Evolutionary conservation across 108 stramenopile genomes (phyloP).

Genomic region (Skeletonema marinoi): DNA sequence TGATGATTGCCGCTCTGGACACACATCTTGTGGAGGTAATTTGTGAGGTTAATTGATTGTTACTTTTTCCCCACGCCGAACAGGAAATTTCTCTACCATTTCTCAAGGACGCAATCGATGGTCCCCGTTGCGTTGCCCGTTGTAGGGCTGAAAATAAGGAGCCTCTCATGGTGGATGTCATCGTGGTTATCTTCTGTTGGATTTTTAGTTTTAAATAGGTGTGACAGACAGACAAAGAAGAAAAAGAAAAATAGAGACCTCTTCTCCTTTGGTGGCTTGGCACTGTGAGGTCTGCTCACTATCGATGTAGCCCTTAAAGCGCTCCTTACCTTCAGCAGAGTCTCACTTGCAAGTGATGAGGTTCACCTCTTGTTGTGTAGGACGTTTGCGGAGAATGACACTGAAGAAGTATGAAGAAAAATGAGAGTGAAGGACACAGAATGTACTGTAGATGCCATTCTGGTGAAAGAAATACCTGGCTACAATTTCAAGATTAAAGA

Average conservation of each 20-base stretch:
- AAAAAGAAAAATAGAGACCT: too few relatives aligned
- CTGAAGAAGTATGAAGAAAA: neutral
- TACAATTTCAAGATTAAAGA: too few relatives aligned
- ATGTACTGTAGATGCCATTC: too few relatives aligned
- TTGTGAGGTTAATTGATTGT: neutral
- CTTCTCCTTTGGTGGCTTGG: too few relatives aligned
- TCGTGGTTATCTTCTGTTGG: neutral
- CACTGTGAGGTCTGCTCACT: too few relatives aligned
- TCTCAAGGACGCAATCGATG: neutral
- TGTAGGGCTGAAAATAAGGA: neutral
- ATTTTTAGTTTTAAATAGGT: too few relatives aligned
- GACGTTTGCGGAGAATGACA: too few relatives aligned
- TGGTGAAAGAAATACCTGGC: neutral
- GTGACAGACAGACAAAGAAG: neutral
- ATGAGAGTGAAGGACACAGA: too few relatives aligned
- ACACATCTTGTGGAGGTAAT: neutral
- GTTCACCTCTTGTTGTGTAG: too few relatives aligned
- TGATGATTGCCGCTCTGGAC: neutral
- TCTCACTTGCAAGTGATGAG: too few relatives aligned
- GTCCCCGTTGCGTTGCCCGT: neutral
- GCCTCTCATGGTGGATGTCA: neutral
- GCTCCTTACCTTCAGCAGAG: too few relatives aligned
- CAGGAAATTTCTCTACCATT: neutral
- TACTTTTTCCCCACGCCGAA: neutral
- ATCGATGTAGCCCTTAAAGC: too few relatives aligned